These are phyloP conservation scores for Exophiala sp. DNA, from an alignment of 2,329 filamentous ascomycete genomes.

Conservation along the genomic window DNA sequence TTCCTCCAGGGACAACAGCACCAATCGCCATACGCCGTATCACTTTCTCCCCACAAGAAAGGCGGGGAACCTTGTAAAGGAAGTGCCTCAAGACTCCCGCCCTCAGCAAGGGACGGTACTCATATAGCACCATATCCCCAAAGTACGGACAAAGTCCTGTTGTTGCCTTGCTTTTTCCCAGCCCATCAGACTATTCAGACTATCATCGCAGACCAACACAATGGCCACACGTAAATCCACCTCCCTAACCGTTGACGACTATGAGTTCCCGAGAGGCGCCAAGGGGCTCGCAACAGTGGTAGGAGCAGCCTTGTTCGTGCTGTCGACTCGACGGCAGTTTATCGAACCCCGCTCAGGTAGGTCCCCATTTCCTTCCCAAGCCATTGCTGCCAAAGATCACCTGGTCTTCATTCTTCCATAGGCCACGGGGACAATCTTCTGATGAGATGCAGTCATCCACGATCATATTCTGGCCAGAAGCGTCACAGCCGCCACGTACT, in stretches of 20 bases:
- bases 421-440: no score
- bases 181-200: background rate
- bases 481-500: slow-evolving; percentile 9
- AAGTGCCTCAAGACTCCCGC: background rate
- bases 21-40: slow-evolving; percentile 8
- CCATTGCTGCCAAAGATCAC: no score
- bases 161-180: slow-evolving; percentile 2
- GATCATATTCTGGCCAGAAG: slow-evolving; percentile 19
- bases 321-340: slow-evolving; percentile 20
- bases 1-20: background rate
- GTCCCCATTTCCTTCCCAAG: no score
- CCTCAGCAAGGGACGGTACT: slow-evolving; percentile 1
- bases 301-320: slow-evolving; percentile 12
- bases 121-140: background rate
- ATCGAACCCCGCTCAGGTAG: slow-evolving; percentile 17
- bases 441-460: slow-evolving; percentile 8
- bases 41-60: slow-evolving; percentile 9
- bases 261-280: slow-evolving; percentile 14
- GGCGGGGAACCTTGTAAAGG: slow-evolving; percentile 16
- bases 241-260: slow-evolving; percentile 21
- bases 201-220: slow-evolving; percentile 1
- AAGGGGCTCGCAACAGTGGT: slow-evolving; percentile 13
- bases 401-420: no score
- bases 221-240: slow-evolving; percentile 22
- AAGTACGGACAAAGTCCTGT: slow-evolving; percentile 3